phyloP scores from a whole-genome alignment of 176 grass and related monocot species.

The Oryza meyeriana region DNA sequence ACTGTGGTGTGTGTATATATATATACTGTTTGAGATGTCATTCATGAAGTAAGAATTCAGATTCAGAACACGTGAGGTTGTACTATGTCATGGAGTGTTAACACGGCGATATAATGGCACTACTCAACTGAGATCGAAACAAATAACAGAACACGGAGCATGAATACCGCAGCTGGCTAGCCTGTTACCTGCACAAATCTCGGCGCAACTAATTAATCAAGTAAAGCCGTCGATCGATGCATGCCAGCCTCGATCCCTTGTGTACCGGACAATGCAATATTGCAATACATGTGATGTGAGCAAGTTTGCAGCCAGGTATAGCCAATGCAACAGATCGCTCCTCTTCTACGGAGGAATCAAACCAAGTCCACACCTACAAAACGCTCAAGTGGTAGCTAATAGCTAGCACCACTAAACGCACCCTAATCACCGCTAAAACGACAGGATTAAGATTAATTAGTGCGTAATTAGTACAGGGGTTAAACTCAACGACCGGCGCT shows the following conservation, averaged over 20 bases:
- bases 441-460: not conserved
- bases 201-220: not conserved
- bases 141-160: not conserved
- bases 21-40: not conserved
- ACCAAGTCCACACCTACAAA: not conserved
- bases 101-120: not conserved
- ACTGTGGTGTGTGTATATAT: too few relatives aligned
- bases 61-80: not conserved
- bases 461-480: not conserved
- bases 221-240: not conserved
- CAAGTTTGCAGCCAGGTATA: not conserved
- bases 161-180: not conserved
- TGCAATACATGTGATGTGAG: not conserved
- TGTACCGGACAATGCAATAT: not conserved
- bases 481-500: slow-evolving; percentile 25
- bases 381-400: not conserved
- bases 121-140: not conserved
- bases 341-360: not conserved
- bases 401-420: not conserved
- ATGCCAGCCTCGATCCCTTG: not conserved
- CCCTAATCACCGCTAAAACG: not conserved
- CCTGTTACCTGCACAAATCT: not conserved
- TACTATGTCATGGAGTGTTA: not conserved
- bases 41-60: not conserved
- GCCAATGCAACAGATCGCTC: not conserved